phyloP scores from a whole-genome alignment of 2,329 filamentous ascomycete genomes.

The Ophiostoma piceae region DNA sequence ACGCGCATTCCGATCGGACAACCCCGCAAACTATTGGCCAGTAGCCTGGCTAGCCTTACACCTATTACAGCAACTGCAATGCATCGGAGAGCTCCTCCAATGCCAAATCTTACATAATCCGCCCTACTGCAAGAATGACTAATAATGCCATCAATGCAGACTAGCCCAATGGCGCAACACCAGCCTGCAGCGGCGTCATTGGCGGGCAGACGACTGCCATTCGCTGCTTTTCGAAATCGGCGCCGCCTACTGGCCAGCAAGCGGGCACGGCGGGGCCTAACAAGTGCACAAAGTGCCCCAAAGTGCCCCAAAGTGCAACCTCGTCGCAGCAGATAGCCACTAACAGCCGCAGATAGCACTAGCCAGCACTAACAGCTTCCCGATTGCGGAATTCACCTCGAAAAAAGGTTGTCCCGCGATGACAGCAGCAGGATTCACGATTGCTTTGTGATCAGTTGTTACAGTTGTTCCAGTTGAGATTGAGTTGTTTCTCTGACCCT shows the following conservation, averaged over 20 bases:
- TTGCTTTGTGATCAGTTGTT: slow-evolving; percentile 9
- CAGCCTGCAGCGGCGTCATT: slow-evolving; percentile 4
- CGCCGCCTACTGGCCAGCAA: slow-evolving; percentile 6
- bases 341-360: slow-evolving; percentile 1
- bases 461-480: neutral
- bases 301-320: neutral
- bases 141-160: neutral
- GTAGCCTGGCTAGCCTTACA: neutral
- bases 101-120: neutral
- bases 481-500: too few relatives aligned
- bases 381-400: slow-evolving; percentile 13
- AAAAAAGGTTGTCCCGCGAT: slow-evolving; percentile 15
- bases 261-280: neutral
- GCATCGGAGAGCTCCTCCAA: neutral
- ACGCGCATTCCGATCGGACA: neutral
- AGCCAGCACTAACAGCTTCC: slow-evolving; percentile 13
- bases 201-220: slow-evolving; percentile 4
- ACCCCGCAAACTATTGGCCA: neutral
- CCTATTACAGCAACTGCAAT: neutral
- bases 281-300: too few relatives aligned
- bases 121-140: neutral
- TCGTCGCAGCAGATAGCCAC: neutral
- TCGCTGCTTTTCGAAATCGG: slow-evolving; percentile 14
- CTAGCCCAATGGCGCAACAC: slow-evolving; percentile 12
- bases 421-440: slow-evolving; percentile 1